Percentiles rank a stretch among this genome's conserved stretches.
Conservation (phyloP, 148 eudicot species). For the Rhododendron griersonianum region DNA sequence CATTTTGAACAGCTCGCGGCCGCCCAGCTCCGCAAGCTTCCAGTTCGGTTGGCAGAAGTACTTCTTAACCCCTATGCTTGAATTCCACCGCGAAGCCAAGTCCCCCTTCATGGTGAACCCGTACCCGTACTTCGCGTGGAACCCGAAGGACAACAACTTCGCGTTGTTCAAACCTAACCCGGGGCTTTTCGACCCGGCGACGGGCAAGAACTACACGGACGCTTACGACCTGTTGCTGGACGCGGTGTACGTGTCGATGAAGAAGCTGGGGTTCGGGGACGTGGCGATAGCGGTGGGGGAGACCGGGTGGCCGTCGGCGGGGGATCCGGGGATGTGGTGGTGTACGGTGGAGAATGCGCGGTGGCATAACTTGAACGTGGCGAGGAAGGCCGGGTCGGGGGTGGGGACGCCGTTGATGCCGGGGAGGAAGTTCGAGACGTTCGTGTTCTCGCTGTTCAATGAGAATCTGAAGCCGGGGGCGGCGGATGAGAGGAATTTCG, state of each 20-base stretch:
- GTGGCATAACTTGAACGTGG: slow-evolving; percentile 26
- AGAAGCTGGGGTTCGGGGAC: slow-evolving; percentile 48
- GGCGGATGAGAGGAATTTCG: slow-evolving; percentile 65
- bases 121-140: slow-evolving; percentile 66
- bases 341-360: slow-evolving; percentile 48
- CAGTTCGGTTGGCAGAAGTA: slow-evolving; percentile 63
- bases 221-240: slow-evolving; percentile 68
- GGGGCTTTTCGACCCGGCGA: slow-evolving; percentile 37
- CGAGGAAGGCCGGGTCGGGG: slow-evolving; percentile 38
- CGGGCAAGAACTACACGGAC: slow-evolving; percentile 50
- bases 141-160: slow-evolving; percentile 32
- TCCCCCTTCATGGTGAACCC: slow-evolving; percentile 83
- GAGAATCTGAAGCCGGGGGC: slow-evolving; percentile 73
- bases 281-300: slow-evolving; percentile 75
- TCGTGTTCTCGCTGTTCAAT: slow-evolving; percentile 55
- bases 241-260: slow-evolving; percentile 61
- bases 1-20: slow-evolving; percentile 40
- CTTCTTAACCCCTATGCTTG: slow-evolving; percentile 54
- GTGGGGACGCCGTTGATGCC: slow-evolving; percentile 89
- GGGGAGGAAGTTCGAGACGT: slow-evolving; percentile 56
- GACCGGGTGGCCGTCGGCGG: slow-evolving; percentile 80
- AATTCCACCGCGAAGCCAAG: slow-evolving; percentile 53
- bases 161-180: slow-evolving; percentile 33
- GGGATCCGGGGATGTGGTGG: slow-evolving; percentile 40
- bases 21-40: slow-evolving; percentile 65